phyloP scores from a whole-genome alignment of 768 basidiomycete genomes.

The Amanita rubescens region DNA sequence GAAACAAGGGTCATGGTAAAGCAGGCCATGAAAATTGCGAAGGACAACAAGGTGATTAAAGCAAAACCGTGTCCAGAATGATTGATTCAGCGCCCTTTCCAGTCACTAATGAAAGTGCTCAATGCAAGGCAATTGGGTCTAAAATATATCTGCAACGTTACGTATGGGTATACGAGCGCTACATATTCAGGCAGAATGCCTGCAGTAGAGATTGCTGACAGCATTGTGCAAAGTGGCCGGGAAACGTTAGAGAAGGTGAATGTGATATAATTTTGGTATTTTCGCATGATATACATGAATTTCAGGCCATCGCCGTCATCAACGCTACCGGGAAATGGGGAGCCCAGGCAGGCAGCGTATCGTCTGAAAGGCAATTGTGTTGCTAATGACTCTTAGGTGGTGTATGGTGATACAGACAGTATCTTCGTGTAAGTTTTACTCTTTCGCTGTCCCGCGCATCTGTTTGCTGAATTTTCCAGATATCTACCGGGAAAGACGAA shows the following conservation, averaged over 20 bases:
- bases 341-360: slow-evolving; percentile 39
- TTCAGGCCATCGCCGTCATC: slow-evolving; percentile 76
- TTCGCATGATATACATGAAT: background rate
- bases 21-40: slow-evolving; percentile 83
- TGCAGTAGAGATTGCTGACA: slow-evolving; percentile 95
- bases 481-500: slow-evolving; percentile 87
- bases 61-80: background rate
- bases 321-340: slow-evolving; percentile 79
- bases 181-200: slow-evolving; percentile 97
- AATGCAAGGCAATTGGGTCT: slow-evolving; percentile 90
- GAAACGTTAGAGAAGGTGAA: slow-evolving; percentile 90
- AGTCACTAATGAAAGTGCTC: slow-evolving; percentile 71
- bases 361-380: background rate
- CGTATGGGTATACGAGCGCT: slow-evolving; percentile 94
- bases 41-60: slow-evolving; percentile 59
- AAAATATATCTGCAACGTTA: slow-evolving; percentile 92
- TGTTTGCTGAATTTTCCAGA: slow-evolving; percentile 17
- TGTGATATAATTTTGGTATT: background rate
- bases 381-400: slow-evolving; percentile 42
- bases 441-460: background rate
- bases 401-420: slow-evolving; percentile 98
- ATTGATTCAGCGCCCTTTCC: slow-evolving; percentile 3
- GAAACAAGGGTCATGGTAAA: slow-evolving; percentile 98
- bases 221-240: slow-evolving; percentile 93
- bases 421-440: slow-evolving; percentile 58